Evolutionary conservation across 2,329 filamentous ascomycete genomes (phyloP), one percentile per base, ranked within the genome.

Genomic region (Aspergillus sp.): DNA sequence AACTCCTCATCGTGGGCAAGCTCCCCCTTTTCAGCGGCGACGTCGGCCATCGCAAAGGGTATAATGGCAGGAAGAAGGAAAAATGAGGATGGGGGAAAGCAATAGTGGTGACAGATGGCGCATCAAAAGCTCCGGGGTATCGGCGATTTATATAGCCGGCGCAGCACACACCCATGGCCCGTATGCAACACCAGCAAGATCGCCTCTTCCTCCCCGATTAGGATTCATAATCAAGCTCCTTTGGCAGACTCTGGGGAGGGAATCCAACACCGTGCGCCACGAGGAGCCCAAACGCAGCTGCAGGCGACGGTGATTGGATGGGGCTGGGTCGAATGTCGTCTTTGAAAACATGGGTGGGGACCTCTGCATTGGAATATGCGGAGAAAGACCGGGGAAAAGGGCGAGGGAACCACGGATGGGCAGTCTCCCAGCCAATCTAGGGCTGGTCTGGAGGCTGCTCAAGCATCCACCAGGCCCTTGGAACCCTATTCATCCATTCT

Each of bases 1-100:
- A 65, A 49, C 48, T 66, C 65, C 46, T 67, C 65, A 50, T 57
- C 56, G 9, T 65, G 63, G 41, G 51, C 53, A 46, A 65, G 52
- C 9, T 65, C 45, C 8, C 56, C 59, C 47, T 66, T 66, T 17
- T 62, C 59, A 47, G 33, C 44, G 14, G 25, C 17, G 25, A 56
- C n/a, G 31, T 57, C 56, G 21, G 37, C 50, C 56, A 57, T 57
- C 1, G 19, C 37, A n/a, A 27, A 35, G 9, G 27, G 17, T 40
- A 15, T 40, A 27, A 46, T 39, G 9, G 17, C 15, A 43, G 3
- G 51, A n/a, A 2, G 27, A 41, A 41, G 2, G 35, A 15, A 19
- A 25, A 6, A n/a, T 37, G 21, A 31, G 33, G 17, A 39, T 37
- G 21, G 4, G 35, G 33, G 41, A 12, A 7, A 41, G n/a, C 17